A percentile compares a stretch with the other conserved stretches of the same genome.
Evolutionary conservation across 2,329 filamentous ascomycete genomes (phyloP).

Genomic region (Rhinocladiella similis): DNA sequence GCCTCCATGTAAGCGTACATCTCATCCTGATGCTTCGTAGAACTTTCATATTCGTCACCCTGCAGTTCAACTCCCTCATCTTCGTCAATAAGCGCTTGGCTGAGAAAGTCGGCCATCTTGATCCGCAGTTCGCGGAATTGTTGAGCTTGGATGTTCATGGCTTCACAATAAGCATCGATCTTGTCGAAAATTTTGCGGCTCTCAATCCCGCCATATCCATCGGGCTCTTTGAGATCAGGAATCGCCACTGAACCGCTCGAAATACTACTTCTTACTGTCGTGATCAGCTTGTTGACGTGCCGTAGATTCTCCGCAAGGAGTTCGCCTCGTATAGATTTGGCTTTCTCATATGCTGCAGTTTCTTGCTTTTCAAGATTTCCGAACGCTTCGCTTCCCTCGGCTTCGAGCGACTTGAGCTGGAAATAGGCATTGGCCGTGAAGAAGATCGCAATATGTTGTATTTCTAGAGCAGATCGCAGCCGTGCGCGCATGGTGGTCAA

Average conservation of each 20-base stretch:
- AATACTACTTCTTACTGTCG: slow-evolving; percentile 54
- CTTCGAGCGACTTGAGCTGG: slow-evolving; percentile 73
- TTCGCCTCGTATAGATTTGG: slow-evolving; percentile 75
- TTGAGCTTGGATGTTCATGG: slow-evolving; percentile 71
- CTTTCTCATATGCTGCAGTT: slow-evolving; percentile 70
- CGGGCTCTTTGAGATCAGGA: slow-evolving; percentile 57
- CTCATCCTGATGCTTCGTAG: slow-evolving; percentile 83
- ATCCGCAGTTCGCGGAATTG: slow-evolving; percentile 74
- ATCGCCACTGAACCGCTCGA: slow-evolving; percentile 62
- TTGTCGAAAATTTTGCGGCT: slow-evolving; percentile 65
- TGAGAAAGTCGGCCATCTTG: slow-evolving; percentile 68
- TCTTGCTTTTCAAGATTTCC: slow-evolving; percentile 68
- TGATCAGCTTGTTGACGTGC: slow-evolving; percentile 67
- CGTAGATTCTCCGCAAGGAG: slow-evolving; percentile 62
- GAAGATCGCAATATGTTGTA: slow-evolving; percentile 80
- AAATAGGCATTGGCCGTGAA: slow-evolving; percentile 82
- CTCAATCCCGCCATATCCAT: slow-evolving; percentile 67
- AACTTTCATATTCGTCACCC: slow-evolving; percentile 87
- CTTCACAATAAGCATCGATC: slow-evolving; percentile 63
- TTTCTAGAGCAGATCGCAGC: slow-evolving; percentile 71
- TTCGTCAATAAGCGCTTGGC: slow-evolving; percentile 77
- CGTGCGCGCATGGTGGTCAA: slow-evolving; percentile 63
- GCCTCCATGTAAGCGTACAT: slow-evolving; percentile 83
- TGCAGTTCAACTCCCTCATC: slow-evolving; percentile 74
- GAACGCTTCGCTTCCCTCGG: slow-evolving; percentile 52